Base-by-base conservation (phyloP, 805 yeast species). In the Torulaspora microellipsoides region DNA sequence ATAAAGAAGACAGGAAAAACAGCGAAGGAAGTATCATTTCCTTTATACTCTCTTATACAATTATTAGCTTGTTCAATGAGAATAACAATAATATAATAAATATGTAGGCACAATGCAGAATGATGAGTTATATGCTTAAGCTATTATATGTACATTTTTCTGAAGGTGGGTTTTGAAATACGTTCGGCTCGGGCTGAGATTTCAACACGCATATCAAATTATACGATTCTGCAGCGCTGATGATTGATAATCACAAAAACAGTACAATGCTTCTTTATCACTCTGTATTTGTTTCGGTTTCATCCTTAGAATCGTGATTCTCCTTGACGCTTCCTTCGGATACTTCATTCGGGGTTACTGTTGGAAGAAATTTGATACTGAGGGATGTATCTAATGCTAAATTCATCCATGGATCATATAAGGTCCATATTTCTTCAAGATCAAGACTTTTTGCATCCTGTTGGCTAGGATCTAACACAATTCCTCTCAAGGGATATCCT, bases 401-500 rank as follows among this genome's bases (percentile, higher is more conserved):
- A 17, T 54, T 59, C 52, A 60, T 54, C 69, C 69, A 65, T 7
- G 69, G 69, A 43, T 63, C 65, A 36, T 64, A 59, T 3, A 61
- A 39, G 4, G 56, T 43, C 66, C 67, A 64, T 4, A 59, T 46
- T 28, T 63, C 65, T 11, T 52, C 48, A 7, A 64, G 39, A 30
- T 59, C 55, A 6, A 65, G 48, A 3, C 57, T 54, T 13, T 60
- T 56, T 4, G 60, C 47, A 2, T 38, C 37, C 17, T 44, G 47
- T 4, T 46, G 36, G 9, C 40, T 46, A 5, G 52, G 50, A 34
- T 49, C 59, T 33, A 62, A 36, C 2, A 54, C 27, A 7, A 60
- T 42, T 3, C 56, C 55, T 36, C 58, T 53, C 12, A 49, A 15
- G 12, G 54, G 49, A 27, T 45, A 42, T 14, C 40, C 48, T 2